A percentile compares a stretch with the other conserved stretches of the same genome.
These are phyloP conservation scores for Acanthamoeba royreba DNA, from an alignment of 208 protist genomes.

Conservation along the genomic window DNA sequence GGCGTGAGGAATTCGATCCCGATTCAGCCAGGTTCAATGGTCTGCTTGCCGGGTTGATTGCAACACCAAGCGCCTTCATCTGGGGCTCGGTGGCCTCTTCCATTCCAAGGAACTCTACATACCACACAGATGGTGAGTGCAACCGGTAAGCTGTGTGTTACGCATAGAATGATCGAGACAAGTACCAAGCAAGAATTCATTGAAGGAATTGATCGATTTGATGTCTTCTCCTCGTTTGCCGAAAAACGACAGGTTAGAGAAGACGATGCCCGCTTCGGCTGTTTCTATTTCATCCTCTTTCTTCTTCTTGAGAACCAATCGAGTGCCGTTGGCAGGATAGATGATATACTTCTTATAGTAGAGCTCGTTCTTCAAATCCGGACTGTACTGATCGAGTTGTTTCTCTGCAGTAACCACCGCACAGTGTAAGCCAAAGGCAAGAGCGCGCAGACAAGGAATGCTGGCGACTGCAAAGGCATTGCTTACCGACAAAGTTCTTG, in stretches of 20 bases:
- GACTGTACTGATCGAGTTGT: neutral
- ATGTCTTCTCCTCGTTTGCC: slow-evolving; percentile 19
- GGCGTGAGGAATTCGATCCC: neutral
- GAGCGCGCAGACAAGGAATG: neutral
- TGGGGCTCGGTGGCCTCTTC: slow-evolving; percentile 36
- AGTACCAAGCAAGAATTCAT: neutral
- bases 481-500: slow-evolving; percentile 46
- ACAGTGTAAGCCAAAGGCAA: neutral
- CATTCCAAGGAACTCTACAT: neutral
- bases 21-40: neutral
- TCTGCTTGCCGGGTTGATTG: neutral
- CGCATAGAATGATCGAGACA: too few species aligned
- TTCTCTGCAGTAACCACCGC: neutral
- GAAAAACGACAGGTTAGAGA: slow-evolving; percentile 29
- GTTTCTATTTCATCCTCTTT: slow-evolving; percentile 44
- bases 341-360: slow-evolving; percentile 35
- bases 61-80: slow-evolving; percentile 23
- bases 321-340: slow-evolving; percentile 14
- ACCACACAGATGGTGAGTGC: too few species aligned
- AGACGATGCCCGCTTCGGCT: slow-evolving; percentile 15
- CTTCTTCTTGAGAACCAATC: slow-evolving; percentile 31
- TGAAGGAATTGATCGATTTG: slow-evolving; percentile 31
- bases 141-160: neutral
- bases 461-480: neutral
- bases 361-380: slow-evolving; percentile 30